phyloP scores from a whole-genome alignment of 192 early-diverging fungal genomes.

The Haplosporangium gracile region DNA sequence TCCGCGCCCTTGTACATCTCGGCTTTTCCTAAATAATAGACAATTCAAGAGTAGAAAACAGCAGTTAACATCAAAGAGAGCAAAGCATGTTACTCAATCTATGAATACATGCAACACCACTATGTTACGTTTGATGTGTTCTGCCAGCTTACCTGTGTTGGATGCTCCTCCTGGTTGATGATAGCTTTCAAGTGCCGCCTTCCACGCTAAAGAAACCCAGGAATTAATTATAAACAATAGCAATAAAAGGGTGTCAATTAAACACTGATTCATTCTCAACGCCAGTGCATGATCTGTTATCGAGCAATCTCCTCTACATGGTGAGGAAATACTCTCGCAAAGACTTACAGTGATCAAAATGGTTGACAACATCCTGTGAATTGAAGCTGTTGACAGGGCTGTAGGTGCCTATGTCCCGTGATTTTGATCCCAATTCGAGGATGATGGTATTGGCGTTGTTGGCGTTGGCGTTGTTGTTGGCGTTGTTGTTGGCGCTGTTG shows the following conservation, averaged over 20 bases:
- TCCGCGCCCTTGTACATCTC: conserved; percentile 53
- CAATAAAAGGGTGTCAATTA: not conserved
- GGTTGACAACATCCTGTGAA: conserved; percentile 53
- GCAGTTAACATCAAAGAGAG: not conserved
- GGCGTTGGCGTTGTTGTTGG: not conserved
- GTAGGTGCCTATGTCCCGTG: conserved; percentile 11
- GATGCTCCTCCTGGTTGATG: conserved; percentile 21
- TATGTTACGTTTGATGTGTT: not conserved
- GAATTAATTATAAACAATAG: not conserved
- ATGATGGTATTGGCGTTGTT: not conserved
- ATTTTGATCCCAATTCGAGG: conserved; percentile 24
- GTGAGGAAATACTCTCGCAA: not conserved
- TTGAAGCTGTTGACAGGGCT: conserved; percentile 50
- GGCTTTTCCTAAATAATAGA: conserved; percentile 27
- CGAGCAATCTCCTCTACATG: not conserved
- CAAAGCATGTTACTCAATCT: not conserved
- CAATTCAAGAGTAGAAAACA: not conserved
- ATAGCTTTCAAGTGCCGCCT: conserved; percentile 27
- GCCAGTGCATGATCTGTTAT: too few species aligned
- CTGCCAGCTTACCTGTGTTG: conserved; percentile 1
- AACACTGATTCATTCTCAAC: too few species aligned
- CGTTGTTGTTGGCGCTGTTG: not conserved
- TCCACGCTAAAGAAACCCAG: conserved; percentile 34
- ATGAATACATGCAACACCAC: not conserved
- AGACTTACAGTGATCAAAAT: conserved; percentile 45